Conservation (phyloP, 2,329 filamentous ascomycete genomes). For the Botrytis fragariae region DNA sequence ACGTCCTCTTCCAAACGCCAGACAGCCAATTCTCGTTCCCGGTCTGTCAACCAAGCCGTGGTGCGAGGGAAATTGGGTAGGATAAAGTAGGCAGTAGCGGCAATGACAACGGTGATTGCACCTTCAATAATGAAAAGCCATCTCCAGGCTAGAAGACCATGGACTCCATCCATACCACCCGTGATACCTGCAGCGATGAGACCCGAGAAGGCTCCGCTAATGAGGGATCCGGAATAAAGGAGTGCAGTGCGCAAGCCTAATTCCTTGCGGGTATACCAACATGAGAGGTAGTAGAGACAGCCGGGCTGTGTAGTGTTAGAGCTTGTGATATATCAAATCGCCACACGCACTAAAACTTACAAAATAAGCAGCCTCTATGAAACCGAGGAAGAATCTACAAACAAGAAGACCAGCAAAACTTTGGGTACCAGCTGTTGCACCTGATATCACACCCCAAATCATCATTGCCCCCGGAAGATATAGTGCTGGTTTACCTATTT, state of each 20-base stretch:
- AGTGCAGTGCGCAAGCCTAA: conserved; percentile 63
- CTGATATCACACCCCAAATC: conserved; percentile 51
- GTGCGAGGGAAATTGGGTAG: conserved; percentile 67
- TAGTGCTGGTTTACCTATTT: conserved; percentile 48
- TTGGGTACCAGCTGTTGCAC: conserved; percentile 47
- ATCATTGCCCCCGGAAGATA: conserved; percentile 51
- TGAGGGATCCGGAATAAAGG: conserved; percentile 65
- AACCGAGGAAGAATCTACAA: conserved; percentile 50
- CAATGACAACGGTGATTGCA: conserved; percentile 60
- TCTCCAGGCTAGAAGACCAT: conserved; percentile 60
- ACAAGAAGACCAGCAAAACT: conserved; percentile 47
- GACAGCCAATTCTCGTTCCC: conserved; percentile 55
- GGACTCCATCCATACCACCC: conserved; percentile 57
- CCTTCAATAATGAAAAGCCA: conserved; percentile 73
- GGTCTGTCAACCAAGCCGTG: conserved; percentile 54
- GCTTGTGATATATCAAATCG: not conserved
- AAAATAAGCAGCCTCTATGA: conserved; percentile 56
- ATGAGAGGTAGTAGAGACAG: conserved; percentile 60
- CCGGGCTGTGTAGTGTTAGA: conserved; percentile 44
- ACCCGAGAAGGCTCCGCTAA: conserved; percentile 71
- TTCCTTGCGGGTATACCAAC: conserved; percentile 70
- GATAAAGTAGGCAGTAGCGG: conserved; percentile 53
- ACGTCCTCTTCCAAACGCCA: conserved; percentile 62
- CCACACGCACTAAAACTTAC: conserved; percentile 33
- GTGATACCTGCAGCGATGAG: conserved; percentile 64